A percentile compares a stretch with the other conserved stretches of the same genome.
Conservation (phyloP, 2,329 filamentous ascomycete species). For the Rutstroemia sp. region DNA sequence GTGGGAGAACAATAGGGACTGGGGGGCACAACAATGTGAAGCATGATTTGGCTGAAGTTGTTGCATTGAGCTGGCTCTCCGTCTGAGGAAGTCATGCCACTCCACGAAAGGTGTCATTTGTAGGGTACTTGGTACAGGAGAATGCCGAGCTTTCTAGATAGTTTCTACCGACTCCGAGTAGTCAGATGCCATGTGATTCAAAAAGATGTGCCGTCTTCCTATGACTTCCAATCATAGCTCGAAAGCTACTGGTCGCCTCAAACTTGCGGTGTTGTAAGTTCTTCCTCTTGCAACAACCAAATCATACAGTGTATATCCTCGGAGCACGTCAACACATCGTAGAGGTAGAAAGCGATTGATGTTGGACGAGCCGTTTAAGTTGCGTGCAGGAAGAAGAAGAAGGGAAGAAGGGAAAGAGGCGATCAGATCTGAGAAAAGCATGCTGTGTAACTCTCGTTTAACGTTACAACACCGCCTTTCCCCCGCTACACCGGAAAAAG, state of each 20-base stretch:
- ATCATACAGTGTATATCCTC: slow-evolving; percentile 11
- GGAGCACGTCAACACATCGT: slow-evolving; percentile 27
- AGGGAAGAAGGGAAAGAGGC: not conserved
- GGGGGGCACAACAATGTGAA: not conserved
- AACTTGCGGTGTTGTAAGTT: slow-evolving; percentile 27
- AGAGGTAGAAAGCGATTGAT: slow-evolving; percentile 18
- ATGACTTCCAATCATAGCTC: slow-evolving; percentile 30
- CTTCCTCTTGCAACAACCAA: slow-evolving; percentile 29
- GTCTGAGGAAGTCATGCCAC: too few species aligned
- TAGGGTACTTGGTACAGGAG: not conserved
- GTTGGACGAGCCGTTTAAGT: slow-evolving; percentile 26
- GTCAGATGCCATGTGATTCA: not conserved
- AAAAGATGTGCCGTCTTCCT: slow-evolving; percentile 27
- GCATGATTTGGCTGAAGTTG: not conserved
- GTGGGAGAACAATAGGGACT: not conserved
- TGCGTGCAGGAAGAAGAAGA: slow-evolving; percentile 17
- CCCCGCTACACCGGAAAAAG: not conserved
- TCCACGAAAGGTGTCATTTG: too few species aligned
- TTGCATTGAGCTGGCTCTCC: too few species aligned
- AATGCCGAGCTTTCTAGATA: not conserved
- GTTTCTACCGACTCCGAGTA: not conserved
- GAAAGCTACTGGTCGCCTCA: slow-evolving; percentile 30
- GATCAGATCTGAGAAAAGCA: not conserved
- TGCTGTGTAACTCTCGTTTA: not conserved
- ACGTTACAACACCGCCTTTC: not conserved